Base-by-base conservation (phyloP, 2,329 filamentous ascomycete genomes). In the Sclerotinia nivalis region DNA sequence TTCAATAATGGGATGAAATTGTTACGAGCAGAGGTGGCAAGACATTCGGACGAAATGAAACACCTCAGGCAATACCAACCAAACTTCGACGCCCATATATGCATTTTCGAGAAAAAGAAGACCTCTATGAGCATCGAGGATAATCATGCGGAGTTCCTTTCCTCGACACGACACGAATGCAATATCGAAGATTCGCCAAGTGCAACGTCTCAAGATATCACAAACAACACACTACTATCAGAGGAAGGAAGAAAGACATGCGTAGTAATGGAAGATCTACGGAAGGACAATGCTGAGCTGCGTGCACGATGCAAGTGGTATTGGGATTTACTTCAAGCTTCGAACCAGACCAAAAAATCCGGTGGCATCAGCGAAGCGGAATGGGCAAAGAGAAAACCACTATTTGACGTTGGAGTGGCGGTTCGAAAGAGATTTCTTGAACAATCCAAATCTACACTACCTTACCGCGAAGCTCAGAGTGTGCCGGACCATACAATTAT, bases 381-480 rank as follows among this genome's bases (percentile, higher is more conserved):
- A 20, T 43, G n/a, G 25, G 40, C 40, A 8, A 45, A 12, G 9
- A 2, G 25, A 20, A 18, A 43, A 4, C 40, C 40, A 2, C 58
- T 60, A 25, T 31, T 60, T 45, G 40, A 60, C 2, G 9, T 31
- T 31, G 58, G 58, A 4, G 40, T 60, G 4, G 40, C 40, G 13
- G 58, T 60, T 8, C 40, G 58, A 28, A 60, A 47, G 28, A 60
- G 58, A 25, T 22, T 60, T 22, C 43, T 60, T 4, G 58, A 60
- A 18, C 8, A 60, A 60, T 18, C 58, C 5, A 60, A 60, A 8
- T 31, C 4, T 28, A 8, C 5, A 20, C 6, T 47, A 10, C 1
- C 37, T 22, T 10, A 6, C 4, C n/a, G 4, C 25, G n/a, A 60
- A 6, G 20, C 5, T 13, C 4, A 4, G 1, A 40, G 9, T 18